Conservation (phyloP, 1,284 basidiomycete genomes). For the Vanrija humicola region DNA sequence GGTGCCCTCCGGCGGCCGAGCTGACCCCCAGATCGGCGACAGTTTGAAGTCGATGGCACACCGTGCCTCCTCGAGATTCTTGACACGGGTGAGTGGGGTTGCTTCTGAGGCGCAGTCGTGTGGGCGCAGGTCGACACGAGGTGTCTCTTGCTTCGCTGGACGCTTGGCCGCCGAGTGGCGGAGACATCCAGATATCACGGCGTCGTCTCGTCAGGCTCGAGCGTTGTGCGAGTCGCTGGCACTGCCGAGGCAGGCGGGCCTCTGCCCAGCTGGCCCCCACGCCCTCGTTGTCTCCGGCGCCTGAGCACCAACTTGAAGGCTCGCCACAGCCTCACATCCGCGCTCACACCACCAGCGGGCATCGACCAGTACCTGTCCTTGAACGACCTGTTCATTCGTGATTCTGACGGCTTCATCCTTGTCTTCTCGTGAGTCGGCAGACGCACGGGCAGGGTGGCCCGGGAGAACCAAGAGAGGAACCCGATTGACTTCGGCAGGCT, state of each 20-base stretch:
- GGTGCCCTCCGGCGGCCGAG: not conserved
- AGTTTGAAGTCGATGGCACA: slow-evolving; percentile 31
- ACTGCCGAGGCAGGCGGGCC: not conserved
- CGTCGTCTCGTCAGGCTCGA: too few species aligned
- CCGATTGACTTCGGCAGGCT: slow-evolving; percentile 15
- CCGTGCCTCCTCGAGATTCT: slow-evolving; percentile 38
- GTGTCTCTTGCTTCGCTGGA: too few species aligned
- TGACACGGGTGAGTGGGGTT: slow-evolving; percentile 29
- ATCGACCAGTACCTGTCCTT: slow-evolving; percentile 35
- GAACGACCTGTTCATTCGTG: slow-evolving; percentile 34
- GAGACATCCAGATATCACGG: too few species aligned
- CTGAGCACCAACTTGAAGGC: too few species aligned
- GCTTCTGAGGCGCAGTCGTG: not conserved
- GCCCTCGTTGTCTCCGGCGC: too few species aligned
- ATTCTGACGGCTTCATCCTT: slow-evolving; percentile 37
- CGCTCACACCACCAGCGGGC: slow-evolving; percentile 21
- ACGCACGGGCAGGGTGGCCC: too few species aligned
- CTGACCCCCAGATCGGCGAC: slow-evolving; percentile 28
- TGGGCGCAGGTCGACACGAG: not conserved
- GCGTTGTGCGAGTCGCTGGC: too few species aligned
- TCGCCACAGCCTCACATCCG: not conserved
- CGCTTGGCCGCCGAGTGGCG: too few species aligned
- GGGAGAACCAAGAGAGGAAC: not conserved
- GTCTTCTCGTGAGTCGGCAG: slow-evolving; percentile 32
- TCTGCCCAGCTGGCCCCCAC: too few species aligned